Base-by-base conservation (phyloP, 2,329 filamentous ascomycete genomes). In the Sclerotinia sclerotiorum region DNA sequence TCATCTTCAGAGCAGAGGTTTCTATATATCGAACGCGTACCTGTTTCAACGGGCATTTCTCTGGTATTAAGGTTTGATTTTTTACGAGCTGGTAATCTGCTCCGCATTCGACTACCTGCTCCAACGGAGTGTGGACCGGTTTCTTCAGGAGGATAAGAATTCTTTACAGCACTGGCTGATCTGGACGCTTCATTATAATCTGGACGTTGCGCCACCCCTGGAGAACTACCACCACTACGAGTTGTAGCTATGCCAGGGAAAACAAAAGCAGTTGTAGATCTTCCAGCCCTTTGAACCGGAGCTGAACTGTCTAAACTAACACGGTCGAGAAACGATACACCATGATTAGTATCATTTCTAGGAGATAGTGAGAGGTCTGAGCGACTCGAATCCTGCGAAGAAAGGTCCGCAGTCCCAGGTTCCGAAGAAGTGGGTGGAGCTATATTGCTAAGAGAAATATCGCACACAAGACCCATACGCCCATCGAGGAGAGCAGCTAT, bases 1-100 rank as follows among this genome's bases (percentile, higher is more conserved):
- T 90, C 87, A 65, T 89, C 84, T 49, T 83, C 78, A 2, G 84
- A 86, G 74, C 88, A 89, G 52, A 90, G 82, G 84, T 73, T 79
- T 81, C 76, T 72, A 68, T 82, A 73, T 64, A 82, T 69, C 11
- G 74, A 77, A 29, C 75, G 73, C 13, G 77, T 73, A 7, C 74
- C 72, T 48, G 75, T 77, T 70, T 80, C 79, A 10, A 79, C 69
- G 15, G 74, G 74, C 67, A 79, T 75, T 3, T 27, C 56, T 21
- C 44, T 54, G 11, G 32, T n/a, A 42, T 51, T 10, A n/a, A 58
- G 27, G 3, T 27, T 24, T 19, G 21, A 55, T 13, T 46, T n/a
- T 61, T 15, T 60, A 60, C 55, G 27, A 57, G 69, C 52, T 29
- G 68, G 69, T 48, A 69, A 32, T 15, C 68, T 68, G 29, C 68